A percentile compares a stretch with the other conserved stretches of the same genome.
phyloP scores from a whole-genome alignment of 1,284 basidiomycete species.

The Malassezia psittaci region DNA sequence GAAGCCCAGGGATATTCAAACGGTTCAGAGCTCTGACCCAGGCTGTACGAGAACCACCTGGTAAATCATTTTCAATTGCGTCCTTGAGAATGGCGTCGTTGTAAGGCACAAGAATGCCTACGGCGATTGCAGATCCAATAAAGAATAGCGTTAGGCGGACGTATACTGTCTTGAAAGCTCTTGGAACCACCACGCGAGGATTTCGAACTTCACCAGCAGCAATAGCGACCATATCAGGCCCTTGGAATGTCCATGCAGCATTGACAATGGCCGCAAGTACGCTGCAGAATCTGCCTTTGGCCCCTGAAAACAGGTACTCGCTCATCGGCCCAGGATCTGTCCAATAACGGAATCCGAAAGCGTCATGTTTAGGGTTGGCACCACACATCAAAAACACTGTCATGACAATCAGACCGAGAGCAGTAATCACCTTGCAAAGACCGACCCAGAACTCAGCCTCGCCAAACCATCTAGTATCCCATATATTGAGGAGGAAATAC shows the following conservation, averaged over 20 bases:
- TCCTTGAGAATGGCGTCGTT: slow-evolving; percentile 22
- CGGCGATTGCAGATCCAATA: slow-evolving; percentile 50
- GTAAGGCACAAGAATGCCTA: slow-evolving; percentile 36
- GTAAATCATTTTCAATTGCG: neutral
- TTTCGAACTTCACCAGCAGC: slow-evolving; percentile 57
- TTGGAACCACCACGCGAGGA: slow-evolving; percentile 24
- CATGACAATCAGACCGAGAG: slow-evolving; percentile 9
- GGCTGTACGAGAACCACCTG: neutral
- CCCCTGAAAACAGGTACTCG: slow-evolving; percentile 47
- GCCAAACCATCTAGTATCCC: slow-evolving; percentile 5
- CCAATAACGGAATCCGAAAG: neutral
- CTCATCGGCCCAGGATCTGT: neutral
- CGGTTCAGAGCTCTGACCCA: neutral
- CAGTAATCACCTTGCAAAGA: slow-evolving; percentile 7
- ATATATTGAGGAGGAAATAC: slow-evolving; percentile 8
- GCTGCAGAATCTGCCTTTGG: slow-evolving; percentile 53
- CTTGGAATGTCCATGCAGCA: slow-evolving; percentile 72
- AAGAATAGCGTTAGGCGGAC: slow-evolving; percentile 49
- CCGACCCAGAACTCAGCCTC: slow-evolving; percentile 15
- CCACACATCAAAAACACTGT: neutral
- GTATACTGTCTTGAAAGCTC: slow-evolving; percentile 26
- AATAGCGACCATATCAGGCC: slow-evolving; percentile 73
- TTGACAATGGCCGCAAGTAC: slow-evolving; percentile 45
- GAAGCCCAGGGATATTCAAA: slow-evolving; percentile 12
- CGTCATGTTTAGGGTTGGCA: neutral